Percentiles rank a stretch among this genome's conserved stretches.
phyloP scores from a whole-genome alignment of 2,329 filamentous ascomycete genomes.

The Botrytis byssoidea region DNA sequence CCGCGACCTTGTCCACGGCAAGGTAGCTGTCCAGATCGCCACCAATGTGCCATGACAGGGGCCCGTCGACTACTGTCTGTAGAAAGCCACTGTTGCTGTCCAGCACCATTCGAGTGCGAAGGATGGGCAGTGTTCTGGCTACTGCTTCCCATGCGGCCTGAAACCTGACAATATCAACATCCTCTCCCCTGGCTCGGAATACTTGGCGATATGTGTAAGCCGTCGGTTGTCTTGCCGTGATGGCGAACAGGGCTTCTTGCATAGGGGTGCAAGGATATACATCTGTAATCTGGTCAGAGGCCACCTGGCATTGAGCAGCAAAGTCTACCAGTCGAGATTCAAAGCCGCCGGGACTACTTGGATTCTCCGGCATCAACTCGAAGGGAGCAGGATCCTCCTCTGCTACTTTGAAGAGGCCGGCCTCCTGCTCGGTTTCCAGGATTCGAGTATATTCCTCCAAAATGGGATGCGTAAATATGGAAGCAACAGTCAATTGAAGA shows the following conservation, averaged over 20 bases:
- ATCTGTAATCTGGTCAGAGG: conserved; percentile 36
- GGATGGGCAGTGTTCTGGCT: conserved; percentile 31
- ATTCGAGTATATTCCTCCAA: conserved; percentile 32
- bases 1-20: background rate
- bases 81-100: conserved; percentile 16
- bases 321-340: conserved; percentile 31
- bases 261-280: conserved; percentile 42
- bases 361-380: conserved; percentile 24
- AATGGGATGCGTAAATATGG: conserved; percentile 44
- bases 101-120: conserved; percentile 39
- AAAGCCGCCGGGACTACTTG: conserved; percentile 16
- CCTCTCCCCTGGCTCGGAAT: conserved; percentile 24
- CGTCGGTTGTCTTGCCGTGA: conserved; percentile 37
- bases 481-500: conserved; percentile 42
- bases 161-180: conserved; percentile 29
- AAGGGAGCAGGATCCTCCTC: conserved; percentile 41
- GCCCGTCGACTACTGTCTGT: conserved; percentile 26
- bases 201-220: conserved; percentile 40
- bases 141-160: conserved; percentile 36
- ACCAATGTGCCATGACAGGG: background rate
- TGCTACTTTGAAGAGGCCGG: too few species aligned
- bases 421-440: too few species aligned
- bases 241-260: conserved; percentile 42
- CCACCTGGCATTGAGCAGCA: background rate
- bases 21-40: background rate